Evolutionary conservation across 345 rosid species (phyloP).

Genomic region (Lepidium aucheri): DNA sequence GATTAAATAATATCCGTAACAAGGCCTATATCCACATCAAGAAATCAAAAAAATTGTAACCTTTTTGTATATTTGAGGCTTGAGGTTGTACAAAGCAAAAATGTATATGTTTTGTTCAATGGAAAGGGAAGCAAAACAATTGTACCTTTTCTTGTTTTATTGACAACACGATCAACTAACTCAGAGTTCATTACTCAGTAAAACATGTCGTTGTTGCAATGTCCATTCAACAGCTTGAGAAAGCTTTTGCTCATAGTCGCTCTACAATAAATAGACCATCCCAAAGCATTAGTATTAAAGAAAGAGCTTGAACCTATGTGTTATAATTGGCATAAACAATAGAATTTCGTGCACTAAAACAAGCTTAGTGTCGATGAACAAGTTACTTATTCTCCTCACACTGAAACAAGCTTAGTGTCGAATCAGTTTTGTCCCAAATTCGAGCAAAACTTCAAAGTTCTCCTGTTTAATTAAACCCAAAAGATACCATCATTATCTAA

Average conservation of each 20-base stretch:
- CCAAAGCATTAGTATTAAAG: background rate
- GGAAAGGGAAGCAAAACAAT: too few species aligned
- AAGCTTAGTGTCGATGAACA: too few species aligned
- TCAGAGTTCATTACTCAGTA: conserved; percentile 72
- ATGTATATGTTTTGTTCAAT: too few species aligned
- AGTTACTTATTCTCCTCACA: too few species aligned
- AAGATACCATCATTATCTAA: conserved; percentile 32
- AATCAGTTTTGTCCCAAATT: too few species aligned
- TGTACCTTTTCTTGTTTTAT: too few species aligned
- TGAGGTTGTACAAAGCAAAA: too few species aligned
- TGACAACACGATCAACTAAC: too few species aligned
- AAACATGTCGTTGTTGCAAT: conserved; percentile 71
- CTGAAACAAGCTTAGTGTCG: too few species aligned
- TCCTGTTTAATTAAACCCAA: conserved; percentile 77
- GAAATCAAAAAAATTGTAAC: background rate
- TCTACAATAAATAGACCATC: conserved; percentile 39
- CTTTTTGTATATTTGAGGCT: too few species aligned
- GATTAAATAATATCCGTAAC: background rate
- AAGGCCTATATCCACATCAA: background rate
- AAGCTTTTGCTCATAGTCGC: conserved; percentile 48
- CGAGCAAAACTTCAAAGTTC: conserved; percentile 51
- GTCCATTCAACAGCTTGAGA: conserved; percentile 21
- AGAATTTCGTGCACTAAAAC: conserved; percentile 35
- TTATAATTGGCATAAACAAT: conserved; percentile 19
- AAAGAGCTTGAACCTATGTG: background rate